Conservation (phyloP, 495 filamentous ascomycete species). For the Cenococcum geophilum region DNA sequence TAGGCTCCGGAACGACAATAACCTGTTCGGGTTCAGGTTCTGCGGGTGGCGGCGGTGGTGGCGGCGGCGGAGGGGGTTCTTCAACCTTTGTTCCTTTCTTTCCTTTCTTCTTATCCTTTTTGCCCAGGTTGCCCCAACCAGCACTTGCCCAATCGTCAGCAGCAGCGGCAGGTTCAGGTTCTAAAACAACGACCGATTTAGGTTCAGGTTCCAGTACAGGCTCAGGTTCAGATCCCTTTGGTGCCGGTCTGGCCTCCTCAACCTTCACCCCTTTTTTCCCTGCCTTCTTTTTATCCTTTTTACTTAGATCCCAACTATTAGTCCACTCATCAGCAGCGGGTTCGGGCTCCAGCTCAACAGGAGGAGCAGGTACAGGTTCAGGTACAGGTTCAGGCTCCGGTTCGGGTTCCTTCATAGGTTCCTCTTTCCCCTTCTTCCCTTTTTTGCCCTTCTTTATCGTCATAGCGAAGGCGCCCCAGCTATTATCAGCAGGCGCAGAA, state of each 20-base stretch:
- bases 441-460: slow-evolving; percentile 41
- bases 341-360: not conserved
- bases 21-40: no score
- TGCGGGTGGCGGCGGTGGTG: not conserved
- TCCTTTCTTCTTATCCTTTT: not conserved
- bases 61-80: not conserved
- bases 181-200: not conserved
- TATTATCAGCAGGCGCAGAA: not conserved
- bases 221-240: no score
- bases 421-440: slow-evolving; percentile 35
- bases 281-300: slow-evolving; percentile 1
- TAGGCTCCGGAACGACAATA: no score
- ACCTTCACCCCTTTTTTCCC: not conserved
- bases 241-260: no score
- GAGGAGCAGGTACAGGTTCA: not conserved
- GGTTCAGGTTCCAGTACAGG: not conserved
- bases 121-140: not conserved
- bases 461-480: slow-evolving; percentile 25
- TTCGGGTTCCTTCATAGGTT: no score
- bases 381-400: not conserved
- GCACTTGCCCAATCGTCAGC: not conserved
- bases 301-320: not conserved
- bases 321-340: not conserved
- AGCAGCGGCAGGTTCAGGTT: not conserved
- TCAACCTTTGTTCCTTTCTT: not conserved